Base-by-base conservation (phyloP, 495 filamentous ascomycete species). In the Platismatia glauca region DNA sequence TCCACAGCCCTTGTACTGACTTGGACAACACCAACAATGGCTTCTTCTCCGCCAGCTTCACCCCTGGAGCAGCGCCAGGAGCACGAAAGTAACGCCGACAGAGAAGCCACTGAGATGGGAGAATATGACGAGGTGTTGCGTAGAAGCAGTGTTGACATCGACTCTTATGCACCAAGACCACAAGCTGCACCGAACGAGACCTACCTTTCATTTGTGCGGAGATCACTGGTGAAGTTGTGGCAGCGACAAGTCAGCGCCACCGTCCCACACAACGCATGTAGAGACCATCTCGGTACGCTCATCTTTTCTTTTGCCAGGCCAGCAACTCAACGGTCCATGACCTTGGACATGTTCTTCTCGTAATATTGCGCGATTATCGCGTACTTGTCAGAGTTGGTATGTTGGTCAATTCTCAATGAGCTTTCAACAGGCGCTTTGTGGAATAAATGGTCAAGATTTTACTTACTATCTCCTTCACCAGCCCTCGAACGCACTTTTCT, bases 401-500 rank as follows among this genome's bases (percentile, higher is more conserved):
- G 15, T 41, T 22, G 48, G 4, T 52, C 15, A 31, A 29, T 55
- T 27, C 35, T 7, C 22, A n/a, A 9, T 24, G 37, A 3, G 46
- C 55, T 66, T 41, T 33, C 60, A 58, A 63, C 24, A 66, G 56
- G 44, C 27, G 24, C 34, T 35, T 29, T 29, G n/a, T 29, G 38
- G 27, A 56, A 22, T 16, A 4, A 1, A 52, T 2, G 31, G 16
- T 20, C 43, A 57, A 18, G 9, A 16, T 11, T 20, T 20, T 29
- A 16, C 64, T 66, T 46, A 67, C 59, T 31, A 22, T 62, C 33
- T 41, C 55, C 7, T 50, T n/a, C n/a, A 57, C 55, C 70, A 92
- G 90, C 89, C 35, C 78, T 90, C 33, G 88, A 94, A 73, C 78
- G 88, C 62, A 94, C 88, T 39, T 93, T 88, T 70, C 83, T 93